These are phyloP conservation scores for Leccinum uliginosum DNA, from an alignment of 768 basidiomycete species.

Conservation along the genomic window DNA sequence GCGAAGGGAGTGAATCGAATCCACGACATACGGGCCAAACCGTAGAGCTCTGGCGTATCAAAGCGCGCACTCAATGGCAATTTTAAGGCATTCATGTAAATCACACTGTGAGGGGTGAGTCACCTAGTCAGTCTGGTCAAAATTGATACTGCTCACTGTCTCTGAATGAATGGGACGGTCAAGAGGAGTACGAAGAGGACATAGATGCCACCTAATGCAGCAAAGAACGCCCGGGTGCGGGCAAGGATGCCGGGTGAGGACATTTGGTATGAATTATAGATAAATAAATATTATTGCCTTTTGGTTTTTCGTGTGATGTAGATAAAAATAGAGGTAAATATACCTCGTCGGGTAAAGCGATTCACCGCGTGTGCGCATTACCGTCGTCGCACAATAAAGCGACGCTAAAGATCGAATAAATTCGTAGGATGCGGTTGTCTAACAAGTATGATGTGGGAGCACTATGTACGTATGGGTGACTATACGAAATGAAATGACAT, in stretches of 20 bases:
- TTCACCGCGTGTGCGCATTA: too few relatives aligned
- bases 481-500: not conserved
- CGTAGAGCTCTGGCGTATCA: conserved; percentile 69
- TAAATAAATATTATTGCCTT: not conserved
- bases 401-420: not conserved
- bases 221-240: conserved; percentile 30
- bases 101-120: conserved; percentile 34
- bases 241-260: conserved; percentile 16
- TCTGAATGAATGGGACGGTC: conserved; percentile 61
- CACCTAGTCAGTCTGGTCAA: conserved; percentile 14
- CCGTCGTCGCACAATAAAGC: too few relatives aligned
- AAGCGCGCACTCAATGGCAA: conserved; percentile 63
- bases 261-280: not conserved
- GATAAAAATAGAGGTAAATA: not conserved
- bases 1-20: not conserved
- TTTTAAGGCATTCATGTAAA: conserved; percentile 66
- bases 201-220: conserved; percentile 52
- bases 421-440: not conserved
- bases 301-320: not conserved
- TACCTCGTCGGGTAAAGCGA: too few relatives aligned
- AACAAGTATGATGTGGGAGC: not conserved
- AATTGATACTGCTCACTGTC: conserved; percentile 46
- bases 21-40: conserved; percentile 64
- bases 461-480: not conserved
- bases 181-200: conserved; percentile 47